Percentiles rank a stretch among this genome's conserved stretches.
phyloP scores from a whole-genome alignment of 257 asterid species.

The Ocimum tenuiflorum region DNA sequence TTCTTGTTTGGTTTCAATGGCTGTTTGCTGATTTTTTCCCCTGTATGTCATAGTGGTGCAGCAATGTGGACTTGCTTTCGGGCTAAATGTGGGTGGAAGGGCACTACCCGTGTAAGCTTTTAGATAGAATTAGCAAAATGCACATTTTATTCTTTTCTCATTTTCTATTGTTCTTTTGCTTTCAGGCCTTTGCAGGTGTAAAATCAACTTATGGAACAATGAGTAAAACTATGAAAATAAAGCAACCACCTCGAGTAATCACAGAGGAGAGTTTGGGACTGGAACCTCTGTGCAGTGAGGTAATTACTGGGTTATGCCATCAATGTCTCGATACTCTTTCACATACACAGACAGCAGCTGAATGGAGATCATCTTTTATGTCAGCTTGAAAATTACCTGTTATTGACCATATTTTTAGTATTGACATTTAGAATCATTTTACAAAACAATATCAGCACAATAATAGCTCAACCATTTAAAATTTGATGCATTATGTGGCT shows the following conservation, averaged over 20 bases:
- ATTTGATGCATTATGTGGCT: neutral
- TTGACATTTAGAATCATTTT: neutral
- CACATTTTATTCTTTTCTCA: constrained; percentile 12
- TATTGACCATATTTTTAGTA: neutral
- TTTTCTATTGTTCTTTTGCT: constrained; percentile 10
- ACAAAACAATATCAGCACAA: neutral
- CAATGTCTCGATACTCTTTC: neutral
- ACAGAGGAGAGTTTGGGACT: constrained; percentile 48
- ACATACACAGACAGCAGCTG: neutral
- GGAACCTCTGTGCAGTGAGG: constrained; percentile 68
- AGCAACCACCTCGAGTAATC: constrained; percentile 40
- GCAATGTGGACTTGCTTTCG: constrained; percentile 87
- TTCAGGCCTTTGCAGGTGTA: constrained; percentile 58
- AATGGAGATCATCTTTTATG: neutral
- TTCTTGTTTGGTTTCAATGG: constrained; percentile 1
- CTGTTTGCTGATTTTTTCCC: constrained; percentile 22
- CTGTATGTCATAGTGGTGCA: constrained; percentile 40
- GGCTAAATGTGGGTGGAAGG: constrained; percentile 88
- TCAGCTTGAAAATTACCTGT: neutral
- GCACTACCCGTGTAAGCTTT: constrained; percentile 56
- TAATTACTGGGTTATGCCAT: constrained; percentile 14
- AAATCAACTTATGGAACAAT: constrained; percentile 40
- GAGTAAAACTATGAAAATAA: constrained; percentile 31
- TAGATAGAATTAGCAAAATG: neutral
- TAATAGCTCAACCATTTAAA: neutral